These are phyloP conservation scores for Rhodotorula babjevae DNA, from an alignment of 768 basidiomycete species.

Conservation along the genomic window DNA sequence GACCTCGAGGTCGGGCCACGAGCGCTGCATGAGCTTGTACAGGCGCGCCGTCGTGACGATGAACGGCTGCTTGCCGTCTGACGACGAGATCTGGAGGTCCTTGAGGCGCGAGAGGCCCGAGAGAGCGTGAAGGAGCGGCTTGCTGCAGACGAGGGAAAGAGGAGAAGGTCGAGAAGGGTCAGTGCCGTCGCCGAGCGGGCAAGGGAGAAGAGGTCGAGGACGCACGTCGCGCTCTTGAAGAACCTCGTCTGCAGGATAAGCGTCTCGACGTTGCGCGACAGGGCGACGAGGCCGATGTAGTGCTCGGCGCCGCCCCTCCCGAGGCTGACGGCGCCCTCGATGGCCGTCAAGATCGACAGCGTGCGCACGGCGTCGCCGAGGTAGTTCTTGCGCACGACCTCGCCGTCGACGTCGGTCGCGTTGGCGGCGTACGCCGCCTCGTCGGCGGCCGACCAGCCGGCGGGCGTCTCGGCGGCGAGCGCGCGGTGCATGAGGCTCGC, in stretches of 20 bases:
- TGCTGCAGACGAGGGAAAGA: neutral
- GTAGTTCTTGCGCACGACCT: slow-evolving; percentile 2
- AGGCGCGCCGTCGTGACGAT: slow-evolving; percentile 23
- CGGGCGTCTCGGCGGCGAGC: slow-evolving; percentile 7
- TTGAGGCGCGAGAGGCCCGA: slow-evolving; percentile 7
- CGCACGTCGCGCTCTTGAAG: slow-evolving; percentile 25
- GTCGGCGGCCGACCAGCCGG: slow-evolving; percentile 14
- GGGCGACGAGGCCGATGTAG: slow-evolving; percentile 14
- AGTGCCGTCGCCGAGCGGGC: neutral
- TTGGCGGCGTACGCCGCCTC: neutral
- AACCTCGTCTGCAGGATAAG: slow-evolving; percentile 16
- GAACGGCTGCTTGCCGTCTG: slow-evolving; percentile 10
- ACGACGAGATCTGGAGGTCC: slow-evolving; percentile 15
- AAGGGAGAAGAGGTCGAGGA: neutral
- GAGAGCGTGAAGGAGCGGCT: slow-evolving; percentile 25
- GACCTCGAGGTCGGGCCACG: slow-evolving; percentile 17
- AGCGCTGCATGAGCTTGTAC: slow-evolving; percentile 7
- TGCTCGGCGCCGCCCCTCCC: slow-evolving; percentile 15
- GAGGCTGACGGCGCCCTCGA: neutral
- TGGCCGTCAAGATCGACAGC: neutral
- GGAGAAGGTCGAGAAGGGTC: neutral
- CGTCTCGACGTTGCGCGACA: slow-evolving; percentile 11
- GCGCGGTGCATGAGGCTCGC: slow-evolving; percentile 24
- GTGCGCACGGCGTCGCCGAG: slow-evolving; percentile 1
- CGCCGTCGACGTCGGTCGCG: neutral